Evolutionary conservation across 169 alveolate genomes (phyloP).

Genomic region (Theileria equi): DNA sequence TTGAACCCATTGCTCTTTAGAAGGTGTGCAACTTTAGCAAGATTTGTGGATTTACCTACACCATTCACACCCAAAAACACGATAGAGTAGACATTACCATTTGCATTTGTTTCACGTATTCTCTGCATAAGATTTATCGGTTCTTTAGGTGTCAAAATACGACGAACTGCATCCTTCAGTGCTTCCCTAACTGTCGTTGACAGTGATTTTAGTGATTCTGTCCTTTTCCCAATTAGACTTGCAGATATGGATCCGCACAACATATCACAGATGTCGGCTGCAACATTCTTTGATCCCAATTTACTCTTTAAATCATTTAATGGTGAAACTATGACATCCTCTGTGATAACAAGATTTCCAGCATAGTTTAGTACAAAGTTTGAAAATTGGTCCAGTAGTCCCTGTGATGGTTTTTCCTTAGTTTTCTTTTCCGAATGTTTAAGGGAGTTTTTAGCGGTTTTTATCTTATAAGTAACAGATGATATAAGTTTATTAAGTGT

Average conservation of each 20-base stretch:
- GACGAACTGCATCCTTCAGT: conserved; percentile 40
- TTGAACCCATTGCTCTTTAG: conserved; percentile 92
- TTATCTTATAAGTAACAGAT: background rate
- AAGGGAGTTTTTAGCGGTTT: background rate
- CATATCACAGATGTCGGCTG: conserved; percentile 59
- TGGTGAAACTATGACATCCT: conserved; percentile 43
- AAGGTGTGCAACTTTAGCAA: conserved; percentile 96
- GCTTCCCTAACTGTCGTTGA: conserved; percentile 52
- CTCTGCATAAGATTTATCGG: conserved; percentile 54
- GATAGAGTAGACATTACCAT: conserved; percentile 88
- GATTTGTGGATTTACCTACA: conserved; percentile 98
- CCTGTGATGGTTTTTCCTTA: background rate
- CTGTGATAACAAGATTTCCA: conserved; percentile 47
- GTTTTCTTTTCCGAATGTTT: background rate
- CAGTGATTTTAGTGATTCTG: conserved; percentile 54
- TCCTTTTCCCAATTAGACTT: conserved; percentile 53
- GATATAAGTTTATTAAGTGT: background rate
- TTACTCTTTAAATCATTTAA: conserved; percentile 33
- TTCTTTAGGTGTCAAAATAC: conserved; percentile 53
- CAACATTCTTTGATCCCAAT: conserved; percentile 51
- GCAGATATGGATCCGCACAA: conserved; percentile 47
- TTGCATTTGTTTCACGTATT: conserved; percentile 81
- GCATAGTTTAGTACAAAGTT: conserved; percentile 49
- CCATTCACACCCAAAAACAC: conserved; percentile 98
- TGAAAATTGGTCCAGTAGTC: conserved; percentile 53